Conservation (phyloP, 2,329 filamentous ascomycete genomes). For the Cytospora paraplurivora region DNA sequence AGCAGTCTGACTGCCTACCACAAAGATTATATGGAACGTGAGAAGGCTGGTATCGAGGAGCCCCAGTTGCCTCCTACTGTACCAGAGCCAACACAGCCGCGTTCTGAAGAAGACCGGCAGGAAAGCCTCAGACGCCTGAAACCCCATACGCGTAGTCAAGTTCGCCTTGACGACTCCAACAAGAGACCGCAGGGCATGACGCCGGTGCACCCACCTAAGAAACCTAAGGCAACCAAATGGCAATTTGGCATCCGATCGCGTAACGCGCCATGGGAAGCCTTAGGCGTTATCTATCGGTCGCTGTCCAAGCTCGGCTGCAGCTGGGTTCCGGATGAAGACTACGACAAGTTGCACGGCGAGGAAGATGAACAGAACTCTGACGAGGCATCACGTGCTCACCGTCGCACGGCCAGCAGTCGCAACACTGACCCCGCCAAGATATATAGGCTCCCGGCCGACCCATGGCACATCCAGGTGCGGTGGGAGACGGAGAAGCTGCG, state of each 20-base stretch:
- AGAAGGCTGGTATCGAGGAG: slow-evolving; percentile 55
- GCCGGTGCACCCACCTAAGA: slow-evolving; percentile 66
- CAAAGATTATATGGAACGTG: slow-evolving; percentile 82
- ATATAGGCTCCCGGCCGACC: slow-evolving; percentile 88
- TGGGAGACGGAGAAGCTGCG: slow-evolving; percentile 73
- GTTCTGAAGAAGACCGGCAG: slow-evolving; percentile 74
- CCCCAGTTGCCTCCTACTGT: slow-evolving; percentile 47
- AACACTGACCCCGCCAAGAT: slow-evolving; percentile 58
- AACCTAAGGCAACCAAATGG: slow-evolving; percentile 84
- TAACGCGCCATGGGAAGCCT: slow-evolving; percentile 91
- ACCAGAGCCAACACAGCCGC: slow-evolving; percentile 53
- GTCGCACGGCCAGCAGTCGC: slow-evolving; percentile 37
- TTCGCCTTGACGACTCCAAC: slow-evolving; percentile 66
- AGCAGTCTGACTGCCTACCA: slow-evolving; percentile 91
- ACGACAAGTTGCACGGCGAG: slow-evolving; percentile 48
- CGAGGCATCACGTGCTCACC: slow-evolving; percentile 37
- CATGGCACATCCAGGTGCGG: slow-evolving; percentile 91
- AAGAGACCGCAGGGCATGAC: slow-evolving; percentile 65
- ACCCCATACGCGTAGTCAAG: slow-evolving; percentile 75
- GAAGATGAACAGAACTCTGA: slow-evolving; percentile 45
- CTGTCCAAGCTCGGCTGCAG: slow-evolving; percentile 84
- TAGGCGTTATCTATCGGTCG: slow-evolving; percentile 93
- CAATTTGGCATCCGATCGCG: slow-evolving; percentile 96
- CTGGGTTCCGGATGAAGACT: slow-evolving; percentile 73
- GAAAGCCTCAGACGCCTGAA: slow-evolving; percentile 80